Evolutionary conservation across 2,329 filamentous ascomycete genomes (phyloP), one percentile per base, ranked within the genome.

Genomic region (Stagonosporopsis chrysanthemi): DNA sequence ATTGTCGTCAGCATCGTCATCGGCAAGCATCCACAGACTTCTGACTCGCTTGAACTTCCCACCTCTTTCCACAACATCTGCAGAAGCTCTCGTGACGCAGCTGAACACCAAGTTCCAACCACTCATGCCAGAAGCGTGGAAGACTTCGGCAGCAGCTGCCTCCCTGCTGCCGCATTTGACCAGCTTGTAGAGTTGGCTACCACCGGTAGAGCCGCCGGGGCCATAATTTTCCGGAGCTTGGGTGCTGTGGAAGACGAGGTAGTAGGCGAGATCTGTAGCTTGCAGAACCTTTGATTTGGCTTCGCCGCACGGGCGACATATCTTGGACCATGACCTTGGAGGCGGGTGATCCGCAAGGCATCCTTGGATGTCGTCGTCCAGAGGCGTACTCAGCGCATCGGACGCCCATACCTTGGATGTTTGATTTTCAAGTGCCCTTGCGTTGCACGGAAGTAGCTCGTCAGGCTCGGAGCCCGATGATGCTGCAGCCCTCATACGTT

Each of bases 21-120:
- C 61, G 2, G 63, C 60, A 15, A 76, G 49, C 45, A 61, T 61
- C 67, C 69, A 72, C 0, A 75, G 52, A 6, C 69, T 47, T 11
- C 66, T 55, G 0, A 74, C 64, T 22, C 62, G 65, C 39, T 63
- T 66, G 2, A 66, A 56, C 11, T 50, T 55, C 1, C 64, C 65
- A 39, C 35, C 36, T 12, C 58, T 55, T 6, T 69, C 65, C 11
- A 64, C 62, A 24, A 67, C 61, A 4, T 60, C 65, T 28, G 75
- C 70, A 5, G 61, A 66, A 2, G 60, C 51, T 44, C 65, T 63
- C 56, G 69, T 64, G 2, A 73, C 66, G 31, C 73, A 76, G 19
- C 68, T 69, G 31, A 75, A 76, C 0, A 61, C 66, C 2, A 75
- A 38, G 33, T 63, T 73, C 68, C 68, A 75, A 1, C 74, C 73